Conservation (phyloP, 208 protist species). For the Leishmania gerbilli region DNA sequence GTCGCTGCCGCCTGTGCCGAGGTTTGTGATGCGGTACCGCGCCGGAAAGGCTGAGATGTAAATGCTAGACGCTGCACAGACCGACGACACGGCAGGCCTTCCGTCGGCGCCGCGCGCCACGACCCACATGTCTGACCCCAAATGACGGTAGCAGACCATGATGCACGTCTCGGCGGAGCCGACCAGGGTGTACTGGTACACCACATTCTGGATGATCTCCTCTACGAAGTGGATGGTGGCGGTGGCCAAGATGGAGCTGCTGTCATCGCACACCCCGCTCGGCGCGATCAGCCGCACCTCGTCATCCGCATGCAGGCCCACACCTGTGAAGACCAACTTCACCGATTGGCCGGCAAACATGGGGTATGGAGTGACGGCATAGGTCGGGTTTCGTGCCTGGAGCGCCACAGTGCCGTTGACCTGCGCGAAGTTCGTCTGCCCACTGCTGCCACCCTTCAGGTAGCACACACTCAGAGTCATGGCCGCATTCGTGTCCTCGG, state of each 20-base stretch:
- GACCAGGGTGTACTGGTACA: constrained; percentile 69
- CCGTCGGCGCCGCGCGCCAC: constrained; percentile 29
- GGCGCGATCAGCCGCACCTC: constrained; percentile 48
- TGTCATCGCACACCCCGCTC: constrained; percentile 33
- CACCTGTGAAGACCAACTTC: constrained; percentile 58
- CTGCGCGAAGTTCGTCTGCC: constrained; percentile 57
- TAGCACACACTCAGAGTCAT: constrained; percentile 77
- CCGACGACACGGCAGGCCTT: constrained; percentile 21
- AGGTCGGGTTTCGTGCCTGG: constrained; percentile 73
- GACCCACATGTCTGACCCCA: constrained; percentile 46
- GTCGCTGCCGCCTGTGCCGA: not conserved
- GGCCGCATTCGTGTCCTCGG: constrained; percentile 42
- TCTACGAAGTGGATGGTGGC: constrained; percentile 36
- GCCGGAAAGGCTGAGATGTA: constrained; percentile 72
- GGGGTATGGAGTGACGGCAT: constrained; percentile 57
- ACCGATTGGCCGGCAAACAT: constrained; percentile 69
- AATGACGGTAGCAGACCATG: constrained; percentile 70
- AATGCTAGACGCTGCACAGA: constrained; percentile 48
- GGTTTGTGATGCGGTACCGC: constrained; percentile 47
- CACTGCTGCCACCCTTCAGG: constrained; percentile 35
- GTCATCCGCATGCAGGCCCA: constrained; percentile 51
- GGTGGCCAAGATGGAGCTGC: constrained; percentile 15
- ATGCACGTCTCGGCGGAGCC: constrained; percentile 64
- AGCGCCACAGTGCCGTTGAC: constrained; percentile 52
- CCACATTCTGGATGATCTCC: constrained; percentile 43